These are phyloP conservation scores for Sphagnum tenellum DNA, from an alignment of 225 moss, liverwort and hornwort species.

Conservation along the genomic window DNA sequence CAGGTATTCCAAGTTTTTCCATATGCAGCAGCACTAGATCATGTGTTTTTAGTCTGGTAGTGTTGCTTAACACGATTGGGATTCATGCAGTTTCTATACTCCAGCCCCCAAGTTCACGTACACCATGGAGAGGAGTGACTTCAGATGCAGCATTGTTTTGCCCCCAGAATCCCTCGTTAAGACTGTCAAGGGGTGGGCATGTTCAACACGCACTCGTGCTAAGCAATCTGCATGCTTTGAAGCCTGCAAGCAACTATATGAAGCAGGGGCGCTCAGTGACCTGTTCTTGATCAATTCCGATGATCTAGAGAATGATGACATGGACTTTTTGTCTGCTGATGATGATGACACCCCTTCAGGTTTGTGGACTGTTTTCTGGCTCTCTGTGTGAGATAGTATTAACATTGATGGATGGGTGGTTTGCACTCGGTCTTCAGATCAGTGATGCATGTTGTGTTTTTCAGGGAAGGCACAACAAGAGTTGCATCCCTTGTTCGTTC, in stretches of 20 bases:
- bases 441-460: conserved; percentile 2
- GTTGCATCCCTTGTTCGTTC: conserved; percentile 46
- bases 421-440: too few relatives aligned
- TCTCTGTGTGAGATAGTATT: too few relatives aligned
- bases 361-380: conserved; percentile 2
- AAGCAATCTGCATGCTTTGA: conserved; percentile 69
- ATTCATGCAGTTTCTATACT: conserved; percentile 29
- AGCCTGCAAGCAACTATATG: conserved; percentile 71
- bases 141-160: conserved; percentile 62
- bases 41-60: too few relatives aligned
- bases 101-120: conserved; percentile 35
- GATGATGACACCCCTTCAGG: conserved; percentile 17
- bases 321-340: conserved; percentile 9
- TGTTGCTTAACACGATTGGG: too few relatives aligned
- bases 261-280: conserved; percentile 75
- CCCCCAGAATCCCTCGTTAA: conserved; percentile 58
- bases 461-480: conserved; percentile 28
- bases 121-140: conserved; percentile 16
- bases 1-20: too few relatives aligned
- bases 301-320: conserved; percentile 22
- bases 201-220: conserved; percentile 36
- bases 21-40: too few relatives aligned
- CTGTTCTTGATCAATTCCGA: conserved; percentile 48
- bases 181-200: conserved; percentile 37
- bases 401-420: too few relatives aligned